Conservation (phyloP, 2,329 filamentous ascomycete genomes). For the Fusarium sp. region DNA sequence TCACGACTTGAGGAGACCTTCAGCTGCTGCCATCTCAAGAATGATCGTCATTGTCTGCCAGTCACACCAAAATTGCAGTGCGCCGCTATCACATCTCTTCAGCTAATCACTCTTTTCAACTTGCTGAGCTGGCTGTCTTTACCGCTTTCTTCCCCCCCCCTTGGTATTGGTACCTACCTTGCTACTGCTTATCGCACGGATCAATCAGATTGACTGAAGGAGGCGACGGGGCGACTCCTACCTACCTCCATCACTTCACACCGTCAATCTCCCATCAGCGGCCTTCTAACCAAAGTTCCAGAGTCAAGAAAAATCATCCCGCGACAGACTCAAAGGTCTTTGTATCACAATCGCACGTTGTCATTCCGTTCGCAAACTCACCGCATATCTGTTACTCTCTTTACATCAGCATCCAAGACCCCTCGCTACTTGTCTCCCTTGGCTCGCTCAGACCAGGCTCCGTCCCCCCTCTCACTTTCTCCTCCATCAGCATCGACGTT, state of each 20-base stretch:
- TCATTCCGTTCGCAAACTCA: slow-evolving; percentile 26
- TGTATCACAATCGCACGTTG: slow-evolving; percentile 24
- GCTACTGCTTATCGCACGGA: slow-evolving; percentile 19
- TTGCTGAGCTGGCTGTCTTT: background rate
- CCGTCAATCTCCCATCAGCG: slow-evolving; percentile 34
- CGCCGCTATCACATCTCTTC: background rate
- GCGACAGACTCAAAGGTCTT: slow-evolving; percentile 10
- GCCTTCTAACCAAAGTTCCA: slow-evolving; percentile 8
- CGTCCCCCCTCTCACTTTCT: slow-evolving; percentile 7
- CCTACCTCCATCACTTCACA: slow-evolving; percentile 31
- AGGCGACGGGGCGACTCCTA: slow-evolving; percentile 19
- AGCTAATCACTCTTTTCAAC: slow-evolving; percentile 10
- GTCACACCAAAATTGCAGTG: background rate
- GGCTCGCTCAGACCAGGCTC: slow-evolving; percentile 16
- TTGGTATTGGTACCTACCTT: slow-evolving; percentile 20
- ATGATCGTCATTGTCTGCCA: background rate
- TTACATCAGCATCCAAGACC: slow-evolving; percentile 5
- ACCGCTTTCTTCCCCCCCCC: slow-evolving; percentile 1
- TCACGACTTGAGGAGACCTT: background rate
- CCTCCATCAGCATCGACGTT: slow-evolving; percentile 27
- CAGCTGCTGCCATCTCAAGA: background rate
- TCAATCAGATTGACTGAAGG: slow-evolving; percentile 22
- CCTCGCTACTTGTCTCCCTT: slow-evolving; percentile 34
- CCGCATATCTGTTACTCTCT: slow-evolving; percentile 25
- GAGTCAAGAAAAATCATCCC: slow-evolving; percentile 12